Evolutionary conservation across 2,329 filamentous ascomycete genomes (phyloP).

Genomic region (Claviceps purpurea): DNA sequence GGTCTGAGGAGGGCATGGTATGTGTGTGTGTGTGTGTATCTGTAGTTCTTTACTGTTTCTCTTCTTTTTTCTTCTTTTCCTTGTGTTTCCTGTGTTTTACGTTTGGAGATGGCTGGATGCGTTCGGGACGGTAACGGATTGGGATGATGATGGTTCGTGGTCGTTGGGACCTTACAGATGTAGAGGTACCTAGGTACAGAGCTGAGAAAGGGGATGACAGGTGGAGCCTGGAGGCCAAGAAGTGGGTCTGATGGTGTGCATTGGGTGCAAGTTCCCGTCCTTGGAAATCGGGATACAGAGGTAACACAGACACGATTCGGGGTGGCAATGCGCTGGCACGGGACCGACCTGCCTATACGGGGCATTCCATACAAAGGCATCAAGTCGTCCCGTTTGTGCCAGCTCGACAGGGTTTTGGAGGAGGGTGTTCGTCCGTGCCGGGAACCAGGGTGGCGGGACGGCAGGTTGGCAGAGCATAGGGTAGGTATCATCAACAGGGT

Average conservation of each 20-base stretch:
- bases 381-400: no score
- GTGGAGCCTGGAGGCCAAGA: not conserved
- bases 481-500: not conserved
- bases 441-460: not conserved
- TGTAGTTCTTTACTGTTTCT: not conserved
- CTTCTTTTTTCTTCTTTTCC: not conserved
- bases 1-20: constrained; percentile 4
- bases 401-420: no score
- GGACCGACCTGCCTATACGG: no score
- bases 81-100: no score
- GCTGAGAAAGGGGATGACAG: not conserved
- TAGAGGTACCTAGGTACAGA: not conserved
- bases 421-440: not conserved
- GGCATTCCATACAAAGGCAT: no score
- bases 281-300: no score
- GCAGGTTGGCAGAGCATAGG: not conserved
- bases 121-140: not conserved
- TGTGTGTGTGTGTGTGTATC: no score
- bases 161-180: not conserved
- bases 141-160: not conserved
- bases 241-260: no score
- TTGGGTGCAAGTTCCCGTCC: no score
- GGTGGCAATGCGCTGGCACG: no score
- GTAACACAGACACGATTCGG: no score
- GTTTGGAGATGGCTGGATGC: no score